Evolutionary conservation across 2,329 filamentous ascomycete genomes (phyloP).

Genomic region (Cordyceps farinosa): DNA sequence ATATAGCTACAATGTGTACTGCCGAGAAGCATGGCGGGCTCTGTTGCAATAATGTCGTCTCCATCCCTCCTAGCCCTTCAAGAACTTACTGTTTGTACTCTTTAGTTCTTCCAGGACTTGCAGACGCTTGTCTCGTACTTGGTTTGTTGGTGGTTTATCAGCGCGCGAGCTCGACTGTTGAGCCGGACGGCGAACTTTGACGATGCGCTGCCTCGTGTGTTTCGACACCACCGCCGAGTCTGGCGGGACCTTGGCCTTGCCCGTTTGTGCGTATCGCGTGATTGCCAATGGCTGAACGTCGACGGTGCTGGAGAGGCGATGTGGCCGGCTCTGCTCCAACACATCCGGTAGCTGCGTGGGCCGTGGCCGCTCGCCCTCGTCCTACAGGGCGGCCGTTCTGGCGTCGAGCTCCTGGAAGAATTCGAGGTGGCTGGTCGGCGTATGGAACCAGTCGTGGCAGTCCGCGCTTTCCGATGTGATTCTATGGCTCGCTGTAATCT

Average conservation of each 20-base stretch:
- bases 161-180: not conserved
- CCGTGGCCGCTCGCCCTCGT: conserved; percentile 31
- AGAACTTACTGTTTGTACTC: conserved; percentile 28
- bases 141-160: not conserved
- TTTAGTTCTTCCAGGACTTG: conserved; percentile 29
- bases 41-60: not conserved
- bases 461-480: conserved; percentile 29
- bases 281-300: not conserved
- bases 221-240: not conserved
- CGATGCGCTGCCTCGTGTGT: not conserved
- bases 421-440: conserved; percentile 28
- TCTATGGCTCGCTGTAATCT: conserved; percentile 25
- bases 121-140: conserved; percentile 20
- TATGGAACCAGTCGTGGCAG: conserved; percentile 34
- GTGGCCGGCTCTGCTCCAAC: not conserved
- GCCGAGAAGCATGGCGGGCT: not conserved
- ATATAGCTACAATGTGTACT: not conserved
- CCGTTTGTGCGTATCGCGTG: not conserved
- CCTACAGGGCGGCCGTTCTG: conserved; percentile 28
- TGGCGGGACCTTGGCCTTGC: not conserved
- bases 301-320: not conserved
- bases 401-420: conserved; percentile 33
- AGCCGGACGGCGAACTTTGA: not conserved
- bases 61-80: conserved; percentile 16
- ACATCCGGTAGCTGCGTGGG: conserved; percentile 32